A percentile compares a stretch with the other conserved stretches of the same genome.
These are phyloP conservation scores for Epichloe baconii DNA, from an alignment of 2,329 filamentous ascomycete genomes.

Conservation along the genomic window DNA sequence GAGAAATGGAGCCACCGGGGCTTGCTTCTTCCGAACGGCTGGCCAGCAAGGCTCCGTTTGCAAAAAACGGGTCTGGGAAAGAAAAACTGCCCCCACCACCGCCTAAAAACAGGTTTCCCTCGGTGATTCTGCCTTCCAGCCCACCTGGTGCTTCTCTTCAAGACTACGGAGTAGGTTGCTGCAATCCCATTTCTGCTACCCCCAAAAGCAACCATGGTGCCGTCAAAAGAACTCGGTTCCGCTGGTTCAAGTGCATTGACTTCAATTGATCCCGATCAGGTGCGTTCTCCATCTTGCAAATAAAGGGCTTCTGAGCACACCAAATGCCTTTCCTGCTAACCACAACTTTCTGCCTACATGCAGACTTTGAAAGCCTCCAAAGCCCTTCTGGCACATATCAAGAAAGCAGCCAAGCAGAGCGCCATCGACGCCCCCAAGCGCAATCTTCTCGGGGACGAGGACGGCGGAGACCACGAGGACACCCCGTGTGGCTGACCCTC, in stretches of 20 bases:
- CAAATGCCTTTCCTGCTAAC: background rate
- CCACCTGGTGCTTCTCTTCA: slow-evolving; percentile 4
- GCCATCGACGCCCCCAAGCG: slow-evolving; percentile 36
- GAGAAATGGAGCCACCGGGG: slow-evolving; percentile 9
- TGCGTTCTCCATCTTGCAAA: slow-evolving; percentile 11
- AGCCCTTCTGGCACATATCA: slow-evolving; percentile 49
- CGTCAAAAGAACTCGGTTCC: slow-evolving; percentile 26
- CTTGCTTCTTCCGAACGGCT: slow-evolving; percentile 20
- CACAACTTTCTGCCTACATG: background rate
- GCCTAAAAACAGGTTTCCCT: slow-evolving; percentile 5
- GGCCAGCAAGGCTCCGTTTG: slow-evolving; percentile 6
- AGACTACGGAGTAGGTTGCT: background rate
- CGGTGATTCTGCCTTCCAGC: slow-evolving; percentile 9
- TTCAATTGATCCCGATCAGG: slow-evolving; percentile 29
- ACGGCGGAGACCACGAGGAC: slow-evolving; percentile 26
- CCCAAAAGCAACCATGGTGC: slow-evolving; percentile 21
- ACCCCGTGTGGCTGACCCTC: slow-evolving; percentile 47
- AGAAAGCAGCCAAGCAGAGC: slow-evolving; percentile 38
- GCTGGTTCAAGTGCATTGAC: slow-evolving; percentile 19
- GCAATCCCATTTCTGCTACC: background rate
- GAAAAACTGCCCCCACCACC: slow-evolving; percentile 15
- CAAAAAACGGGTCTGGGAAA: slow-evolving; percentile 14
- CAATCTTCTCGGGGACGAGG: slow-evolving; percentile 38
- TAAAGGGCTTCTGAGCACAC: background rate
- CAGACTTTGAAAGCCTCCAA: slow-evolving; percentile 50